These are phyloP conservation scores for Aspergillaceae sp. DNA, from an alignment of 2,329 filamentous ascomycete genomes.

Conservation along the genomic window DNA sequence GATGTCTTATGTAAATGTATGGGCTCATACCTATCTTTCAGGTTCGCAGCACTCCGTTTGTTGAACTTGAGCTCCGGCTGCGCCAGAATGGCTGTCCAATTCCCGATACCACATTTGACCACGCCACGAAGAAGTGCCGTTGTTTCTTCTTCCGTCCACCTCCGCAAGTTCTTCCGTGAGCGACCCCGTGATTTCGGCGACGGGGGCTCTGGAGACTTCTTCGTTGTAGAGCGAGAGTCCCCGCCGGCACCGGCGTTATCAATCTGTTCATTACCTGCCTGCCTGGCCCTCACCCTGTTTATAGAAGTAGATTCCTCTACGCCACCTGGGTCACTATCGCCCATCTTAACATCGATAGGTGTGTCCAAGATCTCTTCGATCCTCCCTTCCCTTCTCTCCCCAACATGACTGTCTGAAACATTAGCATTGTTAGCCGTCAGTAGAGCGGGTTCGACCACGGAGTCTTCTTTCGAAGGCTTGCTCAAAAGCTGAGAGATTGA, in stretches of 20 bases:
- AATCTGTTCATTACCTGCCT: constrained; percentile 5
- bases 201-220: constrained; percentile 15
- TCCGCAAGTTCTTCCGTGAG: constrained; percentile 42
- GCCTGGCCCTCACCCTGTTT: constrained; percentile 3
- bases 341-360: constrained; percentile 15
- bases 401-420: constrained; percentile 13
- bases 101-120: constrained; percentile 53
- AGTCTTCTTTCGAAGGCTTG: constrained; percentile 22
- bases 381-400: constrained; percentile 25
- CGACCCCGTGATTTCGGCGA: constrained; percentile 29
- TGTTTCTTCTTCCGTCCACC: constrained; percentile 57
- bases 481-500: constrained; percentile 30
- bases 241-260: neutral
- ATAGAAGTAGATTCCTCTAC: constrained; percentile 5
- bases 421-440: constrained; percentile 8
- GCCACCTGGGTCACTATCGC: constrained; percentile 9
- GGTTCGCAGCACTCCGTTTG: constrained; percentile 50
- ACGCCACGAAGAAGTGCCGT: constrained; percentile 50
- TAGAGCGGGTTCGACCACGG: constrained; percentile 15
- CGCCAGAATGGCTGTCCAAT: constrained; percentile 55
- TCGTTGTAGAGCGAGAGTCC: constrained; percentile 1
- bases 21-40: constrained; percentile 49
- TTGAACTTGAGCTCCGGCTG: constrained; percentile 51
- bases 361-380: constrained; percentile 29
- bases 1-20: constrained; percentile 6